phyloP scores from a whole-genome alignment of 2,329 filamentous ascomycete genomes.

The Daldinia sp. region DNA sequence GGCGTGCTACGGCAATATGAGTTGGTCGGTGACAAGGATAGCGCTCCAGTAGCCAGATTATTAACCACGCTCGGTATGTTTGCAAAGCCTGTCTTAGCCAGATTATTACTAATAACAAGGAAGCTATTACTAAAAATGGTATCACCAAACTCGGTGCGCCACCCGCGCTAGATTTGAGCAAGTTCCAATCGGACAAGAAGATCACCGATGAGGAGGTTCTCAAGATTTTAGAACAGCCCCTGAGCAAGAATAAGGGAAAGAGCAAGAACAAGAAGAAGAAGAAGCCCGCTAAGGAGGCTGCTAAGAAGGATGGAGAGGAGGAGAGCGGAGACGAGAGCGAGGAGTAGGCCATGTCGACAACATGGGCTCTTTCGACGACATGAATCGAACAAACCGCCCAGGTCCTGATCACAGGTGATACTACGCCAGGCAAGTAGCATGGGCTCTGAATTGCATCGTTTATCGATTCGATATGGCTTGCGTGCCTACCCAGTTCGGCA shows the following conservation, averaged over 20 bases:
- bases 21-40: constrained; percentile 93
- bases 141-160: constrained; percentile 86
- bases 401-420: constrained; percentile 13
- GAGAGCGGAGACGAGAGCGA: constrained; percentile 41
- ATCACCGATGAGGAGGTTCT: constrained; percentile 96
- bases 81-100: constrained; percentile 22
- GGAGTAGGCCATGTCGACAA: constrained; percentile 39
- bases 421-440: constrained; percentile 10
- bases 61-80: constrained; percentile 92
- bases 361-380: constrained; percentile 11
- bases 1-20: constrained; percentile 97
- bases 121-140: constrained; percentile 98
- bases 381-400: constrained; percentile 32
- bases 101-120: constrained; percentile 41
- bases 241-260: constrained; percentile 88
- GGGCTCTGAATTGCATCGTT: constrained; percentile 13
- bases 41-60: constrained; percentile 83
- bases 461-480: constrained; percentile 18
- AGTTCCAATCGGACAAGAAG: constrained; percentile 96
- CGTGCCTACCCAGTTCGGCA: constrained; percentile 16
- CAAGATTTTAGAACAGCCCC: constrained; percentile 90
- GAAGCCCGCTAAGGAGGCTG: constrained; percentile 70
- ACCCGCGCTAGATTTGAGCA: constrained; percentile 79
- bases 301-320: constrained; percentile 52
- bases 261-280: constrained; percentile 93